These are phyloP conservation scores for Austroboletus niveus DNA, from an alignment of 1,284 basidiomycete genomes.

Conservation along the genomic window DNA sequence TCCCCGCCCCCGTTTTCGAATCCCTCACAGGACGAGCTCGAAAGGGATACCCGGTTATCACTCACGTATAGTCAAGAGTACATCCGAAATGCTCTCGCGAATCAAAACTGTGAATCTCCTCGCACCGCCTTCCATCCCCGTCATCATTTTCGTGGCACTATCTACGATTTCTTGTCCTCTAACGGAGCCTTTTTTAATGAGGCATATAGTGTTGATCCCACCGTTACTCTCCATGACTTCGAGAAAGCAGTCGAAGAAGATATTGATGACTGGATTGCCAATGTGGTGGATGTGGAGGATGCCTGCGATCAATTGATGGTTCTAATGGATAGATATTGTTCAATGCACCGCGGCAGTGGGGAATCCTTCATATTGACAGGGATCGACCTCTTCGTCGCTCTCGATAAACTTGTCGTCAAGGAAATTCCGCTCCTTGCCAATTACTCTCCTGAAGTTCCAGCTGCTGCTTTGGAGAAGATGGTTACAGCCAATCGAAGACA, in stretches of 20 bases:
- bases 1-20: background rate
- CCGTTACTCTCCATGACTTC: conserved; percentile 17
- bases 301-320: background rate
- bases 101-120: background rate
- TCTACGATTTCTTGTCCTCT: conserved; percentile 10
- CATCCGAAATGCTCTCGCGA: background rate
- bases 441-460: background rate
- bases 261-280: background rate
- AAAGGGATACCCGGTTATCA: too few relatives aligned
- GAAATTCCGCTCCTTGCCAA: background rate
- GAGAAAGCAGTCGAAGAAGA: background rate
- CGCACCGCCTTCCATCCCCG: background rate
- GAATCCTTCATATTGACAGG: background rate
- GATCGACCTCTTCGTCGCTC: background rate
- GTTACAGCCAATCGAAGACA: background rate
- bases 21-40: too few relatives aligned
- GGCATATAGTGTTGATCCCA: too few relatives aligned
- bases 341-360: too few relatives aligned
- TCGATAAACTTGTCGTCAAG: background rate
- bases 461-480: background rate
- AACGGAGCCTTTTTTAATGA: conserved; percentile 2
- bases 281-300: background rate
- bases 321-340: background rate
- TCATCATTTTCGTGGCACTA: conserved; percentile 1
- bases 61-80: background rate